These are phyloP conservation scores for Fusarium sp. DNA, from an alignment of 2,329 filamentous ascomycete species.

Conservation along the genomic window DNA sequence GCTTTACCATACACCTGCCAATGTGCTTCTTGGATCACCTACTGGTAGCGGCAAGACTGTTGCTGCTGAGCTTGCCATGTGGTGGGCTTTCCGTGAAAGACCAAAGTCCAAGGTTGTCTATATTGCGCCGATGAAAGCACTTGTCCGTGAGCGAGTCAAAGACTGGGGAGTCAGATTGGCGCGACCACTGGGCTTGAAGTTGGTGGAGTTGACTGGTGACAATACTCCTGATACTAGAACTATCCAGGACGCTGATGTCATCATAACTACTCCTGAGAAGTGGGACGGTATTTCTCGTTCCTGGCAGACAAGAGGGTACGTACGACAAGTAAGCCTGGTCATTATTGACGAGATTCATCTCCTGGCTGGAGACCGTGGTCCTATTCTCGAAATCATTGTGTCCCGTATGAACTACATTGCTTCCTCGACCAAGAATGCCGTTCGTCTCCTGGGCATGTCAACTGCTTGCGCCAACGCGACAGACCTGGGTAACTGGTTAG, in stretches of 20 bases:
- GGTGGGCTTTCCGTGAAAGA: slow-evolving; percentile 97
- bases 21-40: slow-evolving; percentile 93
- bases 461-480: slow-evolving; percentile 96
- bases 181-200: slow-evolving; percentile 81
- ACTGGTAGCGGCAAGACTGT: slow-evolving; percentile 98
- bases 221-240: slow-evolving; percentile 97
- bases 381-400: slow-evolving; percentile 97
- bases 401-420: slow-evolving; percentile 98
- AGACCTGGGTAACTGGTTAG: slow-evolving; percentile 95
- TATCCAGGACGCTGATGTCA: slow-evolving; percentile 95
- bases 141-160: slow-evolving; percentile 94
- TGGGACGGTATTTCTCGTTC: slow-evolving; percentile 99
- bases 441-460: slow-evolving; percentile 96
- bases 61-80: slow-evolving; percentile 96
- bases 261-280: slow-evolving; percentile 99
- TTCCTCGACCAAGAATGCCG: slow-evolving; percentile 87
- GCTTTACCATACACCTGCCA: slow-evolving; percentile 89
- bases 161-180: slow-evolving; percentile 91
- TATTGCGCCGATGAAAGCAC: slow-evolving; percentile 98
- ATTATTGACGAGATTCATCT: slow-evolving; percentile 99
- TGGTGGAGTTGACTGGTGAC: slow-evolving; percentile 95
- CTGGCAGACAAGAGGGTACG: slow-evolving; percentile 97
- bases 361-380: slow-evolving; percentile 93
- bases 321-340: slow-evolving; percentile 91
- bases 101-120: slow-evolving; percentile 98